phyloP scores from a whole-genome alignment of 2,329 filamentous ascomycete species.

The Aspergillus sergii region DNA sequence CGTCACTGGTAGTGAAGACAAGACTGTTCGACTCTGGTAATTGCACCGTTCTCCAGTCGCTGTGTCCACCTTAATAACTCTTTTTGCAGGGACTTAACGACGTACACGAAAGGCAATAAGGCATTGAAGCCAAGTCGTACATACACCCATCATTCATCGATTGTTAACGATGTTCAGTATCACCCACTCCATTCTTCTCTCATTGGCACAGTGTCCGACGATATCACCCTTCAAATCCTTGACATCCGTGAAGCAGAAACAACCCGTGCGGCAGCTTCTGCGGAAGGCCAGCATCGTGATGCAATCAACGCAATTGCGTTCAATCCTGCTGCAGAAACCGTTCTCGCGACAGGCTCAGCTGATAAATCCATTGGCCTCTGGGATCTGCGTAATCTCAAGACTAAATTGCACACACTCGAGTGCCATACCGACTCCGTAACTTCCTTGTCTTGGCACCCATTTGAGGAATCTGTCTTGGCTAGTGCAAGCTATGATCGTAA shows the following conservation, averaged over 20 bases:
- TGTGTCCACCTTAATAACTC: background rate
- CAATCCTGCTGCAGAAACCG: conserved; percentile 85
- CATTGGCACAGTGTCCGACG: conserved; percentile 92
- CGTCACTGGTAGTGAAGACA: conserved; percentile 88
- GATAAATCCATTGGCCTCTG: conserved; percentile 95
- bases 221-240: conserved; percentile 88
- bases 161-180: conserved; percentile 97
- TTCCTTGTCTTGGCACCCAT: conserved; percentile 91
- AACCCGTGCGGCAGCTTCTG: conserved; percentile 69
- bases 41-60: conserved; percentile 24
- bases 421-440: conserved; percentile 89
- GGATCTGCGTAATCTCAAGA: conserved; percentile 89
- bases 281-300: conserved; percentile 77
- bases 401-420: conserved; percentile 86
- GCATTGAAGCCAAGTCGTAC: conserved; percentile 70
- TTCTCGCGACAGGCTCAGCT: conserved; percentile 89
- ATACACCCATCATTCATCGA: conserved; percentile 85
- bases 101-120: conserved; percentile 70
- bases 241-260: conserved; percentile 74
- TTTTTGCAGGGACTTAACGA: conserved; percentile 71
- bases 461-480: conserved; percentile 82
- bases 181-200: conserved; percentile 83
- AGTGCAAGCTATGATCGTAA: conserved; percentile 91
- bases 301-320: conserved; percentile 96
- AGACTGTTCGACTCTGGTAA: conserved; percentile 87